Percentiles rank a stretch among this genome's conserved stretches.
Conservation (phyloP, 306 rosid genomes). For the Calophaca sinica region DNA sequence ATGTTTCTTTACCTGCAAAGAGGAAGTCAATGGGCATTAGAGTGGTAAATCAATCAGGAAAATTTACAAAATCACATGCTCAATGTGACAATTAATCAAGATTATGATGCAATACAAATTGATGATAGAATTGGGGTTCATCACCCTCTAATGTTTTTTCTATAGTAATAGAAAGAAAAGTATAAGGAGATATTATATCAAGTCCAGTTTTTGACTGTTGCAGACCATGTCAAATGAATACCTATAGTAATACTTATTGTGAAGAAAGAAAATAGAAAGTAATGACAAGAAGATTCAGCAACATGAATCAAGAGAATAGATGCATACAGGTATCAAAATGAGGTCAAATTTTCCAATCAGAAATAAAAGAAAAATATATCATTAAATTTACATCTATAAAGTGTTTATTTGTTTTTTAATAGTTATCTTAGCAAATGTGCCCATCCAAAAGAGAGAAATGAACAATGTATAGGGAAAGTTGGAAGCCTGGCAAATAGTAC, state of each 20-base stretch:
- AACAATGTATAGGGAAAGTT: slow-evolving; percentile 3
- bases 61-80: slow-evolving; percentile 10
- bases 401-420: background rate
- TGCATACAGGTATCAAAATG: slow-evolving; percentile 4
- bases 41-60: background rate
- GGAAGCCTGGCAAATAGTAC: background rate
- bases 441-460: slow-evolving; percentile 24
- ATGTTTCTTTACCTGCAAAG: slow-evolving; percentile 81
- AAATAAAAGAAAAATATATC: background rate
- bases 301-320: slow-evolving; percentile 7
- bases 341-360: background rate
- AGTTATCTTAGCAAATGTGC: slow-evolving; percentile 32
- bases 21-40: slow-evolving; percentile 8
- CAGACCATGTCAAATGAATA: no score
- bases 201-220: slow-evolving; percentile 36
- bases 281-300: slow-evolving; percentile 3
- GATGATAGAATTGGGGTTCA: slow-evolving; percentile 45
- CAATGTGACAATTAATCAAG: background rate
- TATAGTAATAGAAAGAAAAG: slow-evolving; percentile 40
- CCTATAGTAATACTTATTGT: background rate
- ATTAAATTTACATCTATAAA: background rate
- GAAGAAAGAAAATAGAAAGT: slow-evolving; percentile 17
- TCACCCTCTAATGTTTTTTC: slow-evolving; percentile 73
- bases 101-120: background rate
- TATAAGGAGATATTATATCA: slow-evolving; percentile 25